Evolutionary conservation across 192 early-diverging fungal genomes (phyloP), one percentile per base, ranked within the genome.

Genomic region (Rhizoclosmatium globosum): DNA sequence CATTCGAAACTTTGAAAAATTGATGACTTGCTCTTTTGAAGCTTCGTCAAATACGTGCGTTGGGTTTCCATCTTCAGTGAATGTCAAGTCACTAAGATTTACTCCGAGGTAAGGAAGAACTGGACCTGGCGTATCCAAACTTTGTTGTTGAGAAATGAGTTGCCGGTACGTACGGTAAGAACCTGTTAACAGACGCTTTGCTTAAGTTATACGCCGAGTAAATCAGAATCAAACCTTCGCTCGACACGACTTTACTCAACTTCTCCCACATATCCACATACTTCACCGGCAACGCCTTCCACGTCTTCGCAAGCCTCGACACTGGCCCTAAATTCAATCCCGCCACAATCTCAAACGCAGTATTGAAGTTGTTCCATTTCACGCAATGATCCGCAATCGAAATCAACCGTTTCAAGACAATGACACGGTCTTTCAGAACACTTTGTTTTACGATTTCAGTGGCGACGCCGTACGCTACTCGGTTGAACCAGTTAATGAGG

Each of bases 51-150:
- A 21, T 48, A 64, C 7, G 73, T 84, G 91, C 0, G 91, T 91
- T 0, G 88, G 87, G 74, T 96, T 95, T 1, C 95, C 94, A 69
- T 95, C 94, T 66, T 95, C 92, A 31, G 93, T 84, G 81, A 97
- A 97, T 0, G 93, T 93, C 77, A 97, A 82, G 68, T 97, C 95
- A 7, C 90, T 93, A 19, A 97, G 82, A 44, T 92, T 94, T 23
- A 94, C 81, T 3, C 94, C 94, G 17, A 96, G 85, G 66, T 94
- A 96, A 0, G 94, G 94, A 2, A 96, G 78, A 4, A 93, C 86
- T 7, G 94, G 1, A 44, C 84, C 81, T n/a, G 90, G 19, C 23
- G 73, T 3, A 42, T 47, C 47, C 4, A 42, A 47, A 11, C 67
- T 45, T 13, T 71, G 56, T 3, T 82, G 23, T 23, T 79, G 62